A percentile compares a stretch with the other conserved stretches of the same genome.
Conservation (phyloP, 805 yeast species). For the Zygosaccharomyces siamensis region DNA sequence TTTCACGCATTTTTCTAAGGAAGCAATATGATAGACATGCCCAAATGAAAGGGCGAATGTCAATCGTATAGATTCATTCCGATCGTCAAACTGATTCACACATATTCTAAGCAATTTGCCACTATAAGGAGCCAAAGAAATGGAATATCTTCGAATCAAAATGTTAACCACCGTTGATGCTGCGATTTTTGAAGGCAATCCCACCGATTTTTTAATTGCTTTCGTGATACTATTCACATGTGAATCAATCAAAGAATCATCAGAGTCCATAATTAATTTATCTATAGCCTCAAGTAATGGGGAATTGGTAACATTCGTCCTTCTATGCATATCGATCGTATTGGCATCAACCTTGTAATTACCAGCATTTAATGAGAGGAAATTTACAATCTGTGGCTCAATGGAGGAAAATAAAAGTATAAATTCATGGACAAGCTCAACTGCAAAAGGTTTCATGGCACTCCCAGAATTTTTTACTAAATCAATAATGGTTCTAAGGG, state of each 20-base stretch:
- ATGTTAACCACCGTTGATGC: conserved; percentile 70
- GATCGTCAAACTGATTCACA: conserved; percentile 55
- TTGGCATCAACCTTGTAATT: conserved; percentile 70
- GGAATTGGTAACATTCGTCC: conserved; percentile 68
- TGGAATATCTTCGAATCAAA: conserved; percentile 53
- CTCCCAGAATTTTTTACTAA: conserved; percentile 60
- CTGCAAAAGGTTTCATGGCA: conserved; percentile 61
- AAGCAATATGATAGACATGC: conserved; percentile 61
- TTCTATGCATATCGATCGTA: conserved; percentile 72
- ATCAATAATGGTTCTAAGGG: conserved; percentile 68
- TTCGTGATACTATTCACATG: conserved; percentile 46
- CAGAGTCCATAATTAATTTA: conserved; percentile 56
- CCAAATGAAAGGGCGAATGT: conserved; percentile 82
- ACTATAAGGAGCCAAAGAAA: conserved; percentile 45
- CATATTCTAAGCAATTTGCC: conserved; percentile 60
- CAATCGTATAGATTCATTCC: conserved; percentile 65
- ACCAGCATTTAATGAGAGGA: conserved; percentile 79
- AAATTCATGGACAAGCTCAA: conserved; percentile 64
- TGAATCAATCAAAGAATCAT: conserved; percentile 38
- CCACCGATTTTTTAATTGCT: conserved; percentile 67
- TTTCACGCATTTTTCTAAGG: conserved; percentile 46
- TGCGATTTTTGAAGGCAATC: conserved; percentile 86
- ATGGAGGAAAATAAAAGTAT: conserved; percentile 71
- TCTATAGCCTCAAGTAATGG: conserved; percentile 90
- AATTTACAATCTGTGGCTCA: conserved; percentile 88